Percentiles rank a stretch among this genome's conserved stretches.
Conservation (phyloP, 176 grass and related monocot genomes). For the Avena eriantha region DNA sequence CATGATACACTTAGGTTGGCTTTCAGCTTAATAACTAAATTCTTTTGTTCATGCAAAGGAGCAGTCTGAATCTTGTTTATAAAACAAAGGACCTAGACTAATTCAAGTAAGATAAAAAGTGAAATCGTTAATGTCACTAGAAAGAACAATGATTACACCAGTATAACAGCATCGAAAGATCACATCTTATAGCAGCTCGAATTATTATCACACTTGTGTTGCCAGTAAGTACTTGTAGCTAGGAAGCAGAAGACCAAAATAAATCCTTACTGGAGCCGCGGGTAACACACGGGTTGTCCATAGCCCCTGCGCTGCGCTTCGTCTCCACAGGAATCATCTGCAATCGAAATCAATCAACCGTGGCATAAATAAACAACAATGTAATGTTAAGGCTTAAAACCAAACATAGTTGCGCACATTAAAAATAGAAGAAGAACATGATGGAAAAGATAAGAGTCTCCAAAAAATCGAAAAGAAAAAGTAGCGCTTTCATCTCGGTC, state of each 20-base stretch:
- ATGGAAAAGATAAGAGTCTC: background rate
- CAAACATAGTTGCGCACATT: background rate
- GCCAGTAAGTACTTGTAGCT: background rate
- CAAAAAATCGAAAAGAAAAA: background rate
- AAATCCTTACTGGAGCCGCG: background rate
- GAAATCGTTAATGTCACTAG: background rate
- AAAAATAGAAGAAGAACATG: background rate
- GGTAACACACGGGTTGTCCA: background rate
- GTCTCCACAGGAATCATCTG: background rate
- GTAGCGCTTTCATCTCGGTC: background rate
- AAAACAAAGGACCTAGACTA: background rate
- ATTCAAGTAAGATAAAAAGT: background rate
- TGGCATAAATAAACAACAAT: background rate
- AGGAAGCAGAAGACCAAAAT: background rate
- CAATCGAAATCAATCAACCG: background rate
- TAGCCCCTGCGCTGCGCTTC: background rate
- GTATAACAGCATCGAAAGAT: background rate
- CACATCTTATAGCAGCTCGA: background rate
- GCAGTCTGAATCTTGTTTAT: background rate
- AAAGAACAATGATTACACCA: background rate
- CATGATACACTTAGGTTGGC: background rate
- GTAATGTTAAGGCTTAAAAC: background rate
- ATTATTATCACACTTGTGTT: background rate
- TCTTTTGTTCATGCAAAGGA: no score
- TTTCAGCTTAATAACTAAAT: background rate